Percentiles rank a stretch among this genome's conserved stretches.
phyloP scores from a whole-genome alignment of 2,329 filamentous ascomycete genomes.

The Elsinoe ampelina region DNA sequence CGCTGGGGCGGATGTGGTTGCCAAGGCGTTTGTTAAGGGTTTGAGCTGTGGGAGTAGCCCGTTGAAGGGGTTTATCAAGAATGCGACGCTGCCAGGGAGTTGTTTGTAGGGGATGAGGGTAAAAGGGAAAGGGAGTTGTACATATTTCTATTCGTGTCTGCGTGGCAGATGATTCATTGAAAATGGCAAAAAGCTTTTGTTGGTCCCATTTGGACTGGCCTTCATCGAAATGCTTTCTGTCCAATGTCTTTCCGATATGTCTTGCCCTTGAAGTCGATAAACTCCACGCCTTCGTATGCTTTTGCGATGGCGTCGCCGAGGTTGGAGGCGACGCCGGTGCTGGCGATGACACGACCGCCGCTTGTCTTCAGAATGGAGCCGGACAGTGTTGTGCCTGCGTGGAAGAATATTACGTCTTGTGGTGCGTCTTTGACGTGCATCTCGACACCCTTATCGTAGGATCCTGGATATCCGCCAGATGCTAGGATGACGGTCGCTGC shows the following conservation, averaged over 20 bases:
- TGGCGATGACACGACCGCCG: slow-evolving; percentile 86
- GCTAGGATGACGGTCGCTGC: slow-evolving; percentile 92
- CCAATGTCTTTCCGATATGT: slow-evolving; percentile 92
- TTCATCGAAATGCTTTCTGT: slow-evolving; percentile 31
- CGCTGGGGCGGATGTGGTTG: slow-evolving; percentile 46
- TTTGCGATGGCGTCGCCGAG: slow-evolving; percentile 75
- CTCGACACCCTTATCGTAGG: slow-evolving; percentile 68
- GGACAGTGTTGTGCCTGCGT: slow-evolving; percentile 71
- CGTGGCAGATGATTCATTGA: not conserved
- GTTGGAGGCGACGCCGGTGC: slow-evolving; percentile 67
- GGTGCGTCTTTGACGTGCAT: slow-evolving; percentile 47
- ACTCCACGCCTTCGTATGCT: slow-evolving; percentile 75
- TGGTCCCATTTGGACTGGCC: not conserved
- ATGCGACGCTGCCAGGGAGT: slow-evolving; percentile 8
- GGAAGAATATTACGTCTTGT: slow-evolving; percentile 59
- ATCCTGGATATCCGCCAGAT: slow-evolving; percentile 79
- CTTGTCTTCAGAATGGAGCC: slow-evolving; percentile 60
- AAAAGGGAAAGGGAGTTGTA: not conserved
- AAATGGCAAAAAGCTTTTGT: not conserved
- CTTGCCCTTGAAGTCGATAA: slow-evolving; percentile 78
- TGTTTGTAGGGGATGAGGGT: not conserved
- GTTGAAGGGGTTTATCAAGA: slow-evolving; percentile 15
- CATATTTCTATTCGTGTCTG: slow-evolving; percentile 5
- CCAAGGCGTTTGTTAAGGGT: slow-evolving; percentile 50
- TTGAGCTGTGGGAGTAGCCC: slow-evolving; percentile 12